A percentile compares a stretch with the other conserved stretches of the same genome.
phyloP scores from a whole-genome alignment of 345 rosid genomes.

The Populus nigra region DNA sequence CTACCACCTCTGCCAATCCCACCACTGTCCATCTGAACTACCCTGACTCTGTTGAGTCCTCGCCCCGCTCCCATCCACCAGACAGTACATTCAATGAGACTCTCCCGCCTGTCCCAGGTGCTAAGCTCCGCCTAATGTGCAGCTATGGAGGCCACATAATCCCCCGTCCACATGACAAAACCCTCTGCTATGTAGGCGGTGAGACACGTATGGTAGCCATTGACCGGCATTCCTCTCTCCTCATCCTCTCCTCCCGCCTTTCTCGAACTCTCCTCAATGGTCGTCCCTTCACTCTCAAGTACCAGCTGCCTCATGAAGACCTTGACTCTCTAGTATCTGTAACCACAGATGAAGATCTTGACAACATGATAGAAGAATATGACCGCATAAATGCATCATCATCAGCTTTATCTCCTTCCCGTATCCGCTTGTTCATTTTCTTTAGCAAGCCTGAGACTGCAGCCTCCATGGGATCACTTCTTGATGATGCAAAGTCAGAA shows the following conservation, averaged over 20 bases:
- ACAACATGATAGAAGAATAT: conserved; percentile 76
- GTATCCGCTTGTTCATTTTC: conserved; percentile 70
- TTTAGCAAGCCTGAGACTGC: conserved; percentile 64
- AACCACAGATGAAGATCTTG: conserved; percentile 77
- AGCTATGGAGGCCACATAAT: conserved; percentile 84
- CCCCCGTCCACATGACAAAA: conserved; percentile 87
- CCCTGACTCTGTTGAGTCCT: conserved; percentile 42
- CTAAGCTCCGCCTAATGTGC: conserved; percentile 84
- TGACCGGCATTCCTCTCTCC: conserved; percentile 61
- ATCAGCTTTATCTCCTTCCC: conserved; percentile 34
- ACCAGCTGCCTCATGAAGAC: conserved; percentile 83
- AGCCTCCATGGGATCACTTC: conserved; percentile 67
- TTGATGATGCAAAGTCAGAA: conserved; percentile 65
- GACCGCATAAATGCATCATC: conserved; percentile 46
- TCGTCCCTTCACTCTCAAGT: conserved; percentile 68
- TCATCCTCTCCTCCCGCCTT: conserved; percentile 50
- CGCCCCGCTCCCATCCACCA: conserved; percentile 43
- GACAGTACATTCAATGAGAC: conserved; percentile 28
- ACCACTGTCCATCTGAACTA: conserved; percentile 27
- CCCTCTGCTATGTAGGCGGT: conserved; percentile 72
- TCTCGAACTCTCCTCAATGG: conserved; percentile 62
- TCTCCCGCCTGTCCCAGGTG: conserved; percentile 53
- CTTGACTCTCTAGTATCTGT: conserved; percentile 80
- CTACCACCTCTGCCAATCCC: conserved; percentile 19
- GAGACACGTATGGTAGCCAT: conserved; percentile 62